Conservation (phyloP, 2,329 filamentous ascomycete genomes). For the Drechslera avenae region DNA sequence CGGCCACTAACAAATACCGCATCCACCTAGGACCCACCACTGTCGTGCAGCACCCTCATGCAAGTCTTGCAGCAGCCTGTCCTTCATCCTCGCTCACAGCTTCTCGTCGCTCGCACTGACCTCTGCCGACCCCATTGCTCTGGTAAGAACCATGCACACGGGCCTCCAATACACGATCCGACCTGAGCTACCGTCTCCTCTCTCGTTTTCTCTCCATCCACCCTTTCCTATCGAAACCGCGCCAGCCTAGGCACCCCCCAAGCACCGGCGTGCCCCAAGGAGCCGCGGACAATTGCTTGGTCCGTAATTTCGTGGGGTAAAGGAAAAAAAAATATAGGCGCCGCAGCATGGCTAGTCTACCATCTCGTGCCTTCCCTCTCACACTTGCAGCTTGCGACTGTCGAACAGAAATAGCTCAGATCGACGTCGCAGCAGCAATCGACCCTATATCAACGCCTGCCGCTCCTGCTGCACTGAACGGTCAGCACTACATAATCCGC, state of each 20-base stretch:
- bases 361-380: not conserved
- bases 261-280: too few relatives aligned
- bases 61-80: constrained; percentile 7
- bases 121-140: constrained; percentile 4
- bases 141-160: constrained; percentile 15
- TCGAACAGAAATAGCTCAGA: constrained; percentile 5
- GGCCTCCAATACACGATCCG: constrained; percentile 4
- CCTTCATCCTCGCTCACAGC: not conserved
- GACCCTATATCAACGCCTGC: not conserved
- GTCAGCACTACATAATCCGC: constrained; percentile 3
- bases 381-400: constrained; percentile 1
- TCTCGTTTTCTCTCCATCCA: not conserved
- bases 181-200: not conserved
- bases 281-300: too few relatives aligned
- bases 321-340: too few relatives aligned
- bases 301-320: too few relatives aligned
- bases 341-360: not conserved
- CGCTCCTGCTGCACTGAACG: not conserved
- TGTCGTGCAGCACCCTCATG: constrained; percentile 6
- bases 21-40: constrained; percentile 1
- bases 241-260: not conserved
- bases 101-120: constrained; percentile 17
- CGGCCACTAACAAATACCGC: constrained; percentile 16
- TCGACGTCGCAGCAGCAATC: not conserved
- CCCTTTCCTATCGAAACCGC: not conserved